Evolutionary conservation across 495 filamentous ascomycete genomes (phyloP), one percentile per base, ranked within the genome.

Genomic region (Daldinia caldariorum): DNA sequence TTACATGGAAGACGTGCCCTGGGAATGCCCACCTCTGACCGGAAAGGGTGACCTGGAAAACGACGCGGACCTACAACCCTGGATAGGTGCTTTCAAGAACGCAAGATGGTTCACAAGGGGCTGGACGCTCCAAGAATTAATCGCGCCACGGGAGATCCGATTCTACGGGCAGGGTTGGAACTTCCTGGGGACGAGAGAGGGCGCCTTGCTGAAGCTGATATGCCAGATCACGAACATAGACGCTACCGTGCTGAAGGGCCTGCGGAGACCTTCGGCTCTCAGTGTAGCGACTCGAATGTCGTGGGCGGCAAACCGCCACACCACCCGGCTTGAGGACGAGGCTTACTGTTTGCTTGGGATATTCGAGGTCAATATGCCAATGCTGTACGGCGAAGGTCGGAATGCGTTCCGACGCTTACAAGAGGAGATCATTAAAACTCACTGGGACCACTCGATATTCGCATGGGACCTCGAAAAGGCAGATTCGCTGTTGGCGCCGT

Each of bases 121-220:
- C 5, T 80, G 77, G 79, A 80, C 77, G 0, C 63, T 81, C 13
- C 77, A 81, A 51, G 80, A 80, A 65, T 69, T 83, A 12, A 29
- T 80, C 8, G 79, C 79, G 6, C 81, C 79, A 8, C 20, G 14
- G 8, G 20, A 14, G 1, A 58, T 80, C 9, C 34, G 34, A 7
- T 35, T 35, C 34, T 35, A 7, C 6, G 34, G 34, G 34, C 34
- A 35, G 34, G 34, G 34, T 35, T 35, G 16, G 41, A 62, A 1
- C 83, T 83, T 67, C 77, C 43, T 12, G 38, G 61, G 4, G 4
- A 31, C 18, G 4, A 58, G 77, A 56, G 75, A 76, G 9, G 37
- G 2, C 13, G 39, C 18, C 0, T 26, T 61, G 13, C 50, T 75
- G 5, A 35, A 35, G 26, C 66, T 3, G 4, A 51, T 12, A 29